Base-by-base conservation (phyloP, 1,284 basidiomycete genomes). In the Apiotrichum brassicae region DNA sequence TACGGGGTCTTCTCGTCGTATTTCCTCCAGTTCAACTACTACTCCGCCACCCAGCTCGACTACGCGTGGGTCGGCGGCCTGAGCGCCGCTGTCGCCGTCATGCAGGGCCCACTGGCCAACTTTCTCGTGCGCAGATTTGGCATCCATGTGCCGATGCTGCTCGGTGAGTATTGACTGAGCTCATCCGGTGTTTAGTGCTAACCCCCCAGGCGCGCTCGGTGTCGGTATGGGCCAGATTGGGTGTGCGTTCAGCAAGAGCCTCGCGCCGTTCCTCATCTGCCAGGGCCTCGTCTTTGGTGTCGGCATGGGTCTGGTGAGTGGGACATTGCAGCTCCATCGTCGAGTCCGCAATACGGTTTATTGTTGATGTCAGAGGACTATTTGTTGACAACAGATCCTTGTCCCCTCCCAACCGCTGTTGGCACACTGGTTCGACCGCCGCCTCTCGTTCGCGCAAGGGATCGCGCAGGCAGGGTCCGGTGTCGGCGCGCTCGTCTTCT, bases 61-160 rank as follows among this genome's bases (percentile, higher is more conserved):
- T 76, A 75, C 46, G 73, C 74, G 7, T 75, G 73, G 61, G 68
- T 75, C 7, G 74, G 74, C 25, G 74, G 75, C 8, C 57, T 76
- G 34, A 63, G 63, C 2, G 67, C 75, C 0, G 63, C 70, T 3
- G 50, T 61, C 5, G 70, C 68, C 11, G 58, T 76, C 42, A 24
- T 67, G 1, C 57, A 62, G 18, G 72, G 72, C 3, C 75, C 75
- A 0, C 53, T 73, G 23, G 65, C 70, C 9, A 76, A 76, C 57
- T 66, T 55, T 24, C 46, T 73, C 6, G 62, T 62, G 20, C 62
- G 64, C 8, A 43, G 47, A 16, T 59, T 63, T 24, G 66, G 68
- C 8, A 71, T 74, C 44, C 65, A 70, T 28, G 48, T 60, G 2
- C 69, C 71, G 0, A 56, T 76, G 55, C 47, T 62, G 23, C 38